Evolutionary conservation across 1,139 yeast genomes (phyloP), one percentile per base, ranked within the genome.

Genomic region (Yamadazyma aaseri): DNA sequence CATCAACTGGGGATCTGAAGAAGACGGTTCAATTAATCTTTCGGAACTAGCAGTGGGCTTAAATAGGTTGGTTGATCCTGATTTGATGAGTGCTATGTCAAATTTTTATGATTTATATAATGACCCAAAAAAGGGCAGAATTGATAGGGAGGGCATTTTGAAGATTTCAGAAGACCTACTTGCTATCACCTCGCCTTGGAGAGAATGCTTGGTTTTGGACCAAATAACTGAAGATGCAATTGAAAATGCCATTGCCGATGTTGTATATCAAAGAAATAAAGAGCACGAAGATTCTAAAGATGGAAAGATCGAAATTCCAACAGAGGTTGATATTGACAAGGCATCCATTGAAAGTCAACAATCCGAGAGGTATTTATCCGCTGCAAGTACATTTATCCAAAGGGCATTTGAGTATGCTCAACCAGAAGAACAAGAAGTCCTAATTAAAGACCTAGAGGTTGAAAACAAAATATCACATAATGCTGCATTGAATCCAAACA

Each of bases 331-430:
- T 20, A 73, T 81, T 29, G 85, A 82, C 49, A 76, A 73, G 47
- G 80, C 78, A 33, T 71, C 71, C 40, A 74, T 86, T 45, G 80
- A 76, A 46, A 73, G 73, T 34, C 82, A 77, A 49, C 97, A 89
- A 56, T 64, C 81, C 10, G 94, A 86, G 42, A 66, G 96, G 41
- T 92, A 89, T 50, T 65, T 92, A 21, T 75, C 87, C 1, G 94
- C 96, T 0, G 95, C 96, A 3, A 85, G 96, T 41, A 79, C 77
- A 16, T 92, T 92, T 48, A 77, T 92, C 36, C 89, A 86, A 55
- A 67, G 96, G 35, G 87, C 95, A 0, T 89, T 89, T 57, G 96
- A 90, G 50, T 92, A 86, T 57, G 95, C 96, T 0, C 84, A 81
- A 43, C 90, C 95, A 0, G 61, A 54, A 25, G 65, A 60, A 33